Conservation (phyloP, 1,139 yeast species). For the Magnusiomyces tetraspermus region DNA sequence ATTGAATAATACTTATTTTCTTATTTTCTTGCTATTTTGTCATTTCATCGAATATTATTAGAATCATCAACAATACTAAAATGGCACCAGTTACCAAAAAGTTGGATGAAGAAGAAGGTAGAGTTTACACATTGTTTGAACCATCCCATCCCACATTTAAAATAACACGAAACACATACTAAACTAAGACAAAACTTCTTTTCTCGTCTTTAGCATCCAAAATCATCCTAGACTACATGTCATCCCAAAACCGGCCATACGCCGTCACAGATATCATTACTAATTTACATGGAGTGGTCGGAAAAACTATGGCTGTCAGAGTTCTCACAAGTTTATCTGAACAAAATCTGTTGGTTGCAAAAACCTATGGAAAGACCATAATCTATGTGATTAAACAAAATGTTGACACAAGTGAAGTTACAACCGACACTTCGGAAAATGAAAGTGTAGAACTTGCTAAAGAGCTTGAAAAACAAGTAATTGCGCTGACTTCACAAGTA, state of each 20-base stretch:
- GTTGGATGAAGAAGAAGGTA: slow-evolving; percentile 14
- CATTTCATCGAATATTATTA: too few relatives aligned
- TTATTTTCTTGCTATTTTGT: too few relatives aligned
- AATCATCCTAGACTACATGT: slow-evolving; percentile 28
- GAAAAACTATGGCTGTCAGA: slow-evolving; percentile 27
- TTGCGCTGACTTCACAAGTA: slow-evolving; percentile 12
- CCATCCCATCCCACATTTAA: background rate
- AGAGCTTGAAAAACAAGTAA: slow-evolving; percentile 15
- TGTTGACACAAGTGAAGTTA: slow-evolving; percentile 1
- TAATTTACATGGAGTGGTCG: slow-evolving; percentile 32
- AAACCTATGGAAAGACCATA: slow-evolving; percentile 31
- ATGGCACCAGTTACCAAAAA: slow-evolving; percentile 4
- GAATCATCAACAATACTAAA: too few relatives aligned
- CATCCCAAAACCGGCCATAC: slow-evolving; percentile 35
- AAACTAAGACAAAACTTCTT: slow-evolving; percentile 9
- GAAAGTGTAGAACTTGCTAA: slow-evolving; percentile 16
- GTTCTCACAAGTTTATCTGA: slow-evolving; percentile 28
- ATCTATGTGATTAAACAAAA: slow-evolving; percentile 30
- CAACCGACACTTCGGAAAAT: slow-evolving; percentile 15
- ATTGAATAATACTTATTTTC: too few relatives aligned
- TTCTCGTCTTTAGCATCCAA: slow-evolving; percentile 8
- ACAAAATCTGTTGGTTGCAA: slow-evolving; percentile 26
- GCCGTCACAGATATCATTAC: slow-evolving; percentile 33
- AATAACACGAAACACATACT: slow-evolving; percentile 12
- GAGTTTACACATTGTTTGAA: background rate